Evolutionary conservation across 805 yeast species (phyloP).

Genomic region (Suhomyces tanzawaensis): DNA sequence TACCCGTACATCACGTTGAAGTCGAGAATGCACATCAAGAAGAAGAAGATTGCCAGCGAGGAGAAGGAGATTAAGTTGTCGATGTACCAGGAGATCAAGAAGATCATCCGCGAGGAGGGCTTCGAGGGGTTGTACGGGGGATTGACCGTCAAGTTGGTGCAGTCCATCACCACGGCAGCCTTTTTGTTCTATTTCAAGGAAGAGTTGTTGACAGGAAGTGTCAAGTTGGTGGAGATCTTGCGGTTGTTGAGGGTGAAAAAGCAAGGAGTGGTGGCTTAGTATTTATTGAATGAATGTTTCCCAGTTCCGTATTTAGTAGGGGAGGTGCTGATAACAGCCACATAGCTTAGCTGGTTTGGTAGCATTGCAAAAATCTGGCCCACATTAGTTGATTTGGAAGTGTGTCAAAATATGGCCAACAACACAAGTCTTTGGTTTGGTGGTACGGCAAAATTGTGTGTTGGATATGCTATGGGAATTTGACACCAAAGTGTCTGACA

Average conservation of each 20-base stretch:
- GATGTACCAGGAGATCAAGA: constrained; percentile 50
- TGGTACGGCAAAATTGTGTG: too few relatives aligned
- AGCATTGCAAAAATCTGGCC: too few relatives aligned
- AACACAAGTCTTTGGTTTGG: too few relatives aligned
- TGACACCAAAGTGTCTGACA: too few relatives aligned
- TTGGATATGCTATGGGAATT: too few relatives aligned
- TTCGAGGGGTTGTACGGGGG: constrained; percentile 78
- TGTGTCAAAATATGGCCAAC: too few relatives aligned
- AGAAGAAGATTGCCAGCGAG: constrained; percentile 19
- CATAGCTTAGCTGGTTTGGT: too few relatives aligned
- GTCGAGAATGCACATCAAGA: constrained; percentile 77
- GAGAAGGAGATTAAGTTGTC: constrained; percentile 29
- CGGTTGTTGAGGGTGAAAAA: constrained; percentile 23
- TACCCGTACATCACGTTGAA: constrained; percentile 91
- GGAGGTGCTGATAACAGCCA: too few relatives aligned
- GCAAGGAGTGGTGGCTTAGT: constrained; percentile 1
- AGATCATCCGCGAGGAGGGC: constrained; percentile 70
- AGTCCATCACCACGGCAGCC: constrained; percentile 85
- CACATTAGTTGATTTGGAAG: too few relatives aligned
- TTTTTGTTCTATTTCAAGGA: constrained; percentile 89
- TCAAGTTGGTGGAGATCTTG: constrained; percentile 49
- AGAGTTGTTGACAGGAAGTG: constrained; percentile 63
- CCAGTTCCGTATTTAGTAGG: too few relatives aligned
- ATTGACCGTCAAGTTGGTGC: constrained; percentile 71
- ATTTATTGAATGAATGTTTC: too few relatives aligned